Evolutionary conservation across 495 filamentous ascomycete species (phyloP).

Genomic region (Penicillium coffeae): DNA sequence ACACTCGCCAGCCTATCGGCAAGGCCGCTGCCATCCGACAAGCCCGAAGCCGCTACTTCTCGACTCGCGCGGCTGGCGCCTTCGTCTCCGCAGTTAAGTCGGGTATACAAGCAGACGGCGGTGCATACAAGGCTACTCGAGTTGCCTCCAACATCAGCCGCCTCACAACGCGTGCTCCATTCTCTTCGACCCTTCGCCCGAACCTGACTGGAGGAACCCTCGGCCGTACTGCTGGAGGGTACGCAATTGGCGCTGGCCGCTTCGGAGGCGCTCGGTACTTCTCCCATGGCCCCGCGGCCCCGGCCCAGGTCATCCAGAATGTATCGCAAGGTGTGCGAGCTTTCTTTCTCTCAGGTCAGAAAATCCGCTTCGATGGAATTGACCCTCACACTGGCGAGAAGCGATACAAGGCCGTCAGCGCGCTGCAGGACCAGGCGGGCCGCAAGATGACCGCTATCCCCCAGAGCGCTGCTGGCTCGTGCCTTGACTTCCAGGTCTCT

Average conservation of each 20-base stretch:
- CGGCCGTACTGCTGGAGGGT: constrained; percentile 81
- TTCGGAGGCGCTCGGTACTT: constrained; percentile 78
- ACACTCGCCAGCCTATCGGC: constrained; percentile 66
- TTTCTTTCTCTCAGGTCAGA: constrained; percentile 83
- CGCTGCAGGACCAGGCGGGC: constrained; percentile 64
- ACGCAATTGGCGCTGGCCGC: constrained; percentile 66
- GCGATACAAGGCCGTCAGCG: constrained; percentile 66
- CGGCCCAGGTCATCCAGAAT: constrained; percentile 89
- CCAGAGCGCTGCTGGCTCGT: constrained; percentile 64
- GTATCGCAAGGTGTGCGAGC: constrained; percentile 87
- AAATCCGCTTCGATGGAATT: constrained; percentile 75
- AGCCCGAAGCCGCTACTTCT: constrained; percentile 69
- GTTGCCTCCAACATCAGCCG: constrained; percentile 63
- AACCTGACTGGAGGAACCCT: constrained; percentile 89
- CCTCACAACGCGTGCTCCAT: constrained; percentile 72
- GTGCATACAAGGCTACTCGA: constrained; percentile 61
- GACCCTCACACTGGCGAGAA: constrained; percentile 65
- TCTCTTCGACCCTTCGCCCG: constrained; percentile 84
- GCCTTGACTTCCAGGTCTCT: constrained; percentile 77
- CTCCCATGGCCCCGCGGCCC: constrained; percentile 78
- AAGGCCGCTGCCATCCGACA: constrained; percentile 68
- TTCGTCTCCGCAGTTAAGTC: constrained; percentile 55
- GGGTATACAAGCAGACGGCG: constrained; percentile 55
- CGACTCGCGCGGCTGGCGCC: constrained; percentile 59
- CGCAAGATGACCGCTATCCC: constrained; percentile 55